A percentile compares a stretch with the other conserved stretches of the same genome.
phyloP scores from a whole-genome alignment of 495 filamentous ascomycete species.

The Jackrogersella minutella region DNA sequence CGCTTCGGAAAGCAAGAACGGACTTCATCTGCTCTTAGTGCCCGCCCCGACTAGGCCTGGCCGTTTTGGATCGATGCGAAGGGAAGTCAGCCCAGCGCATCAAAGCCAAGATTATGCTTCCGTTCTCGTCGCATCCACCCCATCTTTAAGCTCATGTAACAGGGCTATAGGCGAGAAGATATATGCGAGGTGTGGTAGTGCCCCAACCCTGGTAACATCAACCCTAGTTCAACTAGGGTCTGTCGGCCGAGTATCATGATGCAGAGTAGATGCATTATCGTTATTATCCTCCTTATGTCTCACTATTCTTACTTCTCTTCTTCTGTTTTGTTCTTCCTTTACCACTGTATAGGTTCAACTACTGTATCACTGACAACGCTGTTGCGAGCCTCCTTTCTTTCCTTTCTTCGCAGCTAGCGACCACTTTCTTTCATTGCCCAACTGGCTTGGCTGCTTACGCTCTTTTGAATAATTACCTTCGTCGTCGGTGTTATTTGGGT shows the following conservation, averaged over 20 bases:
- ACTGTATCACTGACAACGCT: conserved; percentile 55
- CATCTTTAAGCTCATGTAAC: conserved; percentile 36
- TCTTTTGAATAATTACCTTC: conserved; percentile 60
- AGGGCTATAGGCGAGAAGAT: conserved; percentile 27
- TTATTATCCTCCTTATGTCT: conserved; percentile 42
- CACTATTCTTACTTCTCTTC: conserved; percentile 41
- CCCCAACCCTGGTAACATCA: conserved; percentile 21
- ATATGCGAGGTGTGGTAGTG: conserved; percentile 34
- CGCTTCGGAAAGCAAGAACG: conserved; percentile 6
- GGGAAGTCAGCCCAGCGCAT: conserved; percentile 37
- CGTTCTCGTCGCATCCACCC: conserved; percentile 42
- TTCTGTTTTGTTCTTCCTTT: conserved; percentile 51
- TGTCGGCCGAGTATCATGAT: conserved; percentile 40
- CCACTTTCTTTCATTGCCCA: conserved; percentile 64
- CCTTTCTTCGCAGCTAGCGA: conserved; percentile 62
- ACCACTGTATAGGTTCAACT: conserved; percentile 50
- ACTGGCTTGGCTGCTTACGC: conserved; percentile 66
- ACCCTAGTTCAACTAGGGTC: conserved; percentile 40
- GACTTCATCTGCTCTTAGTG: conserved; percentile 14
- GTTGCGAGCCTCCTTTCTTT: conserved; percentile 57
- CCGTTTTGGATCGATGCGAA: conserved; percentile 42
- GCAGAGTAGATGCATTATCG: conserved; percentile 41
- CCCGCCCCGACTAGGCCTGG: conserved; percentile 29
- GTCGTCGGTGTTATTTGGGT: conserved; percentile 56
- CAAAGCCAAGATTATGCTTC: conserved; percentile 43